Evolutionary conservation across 1,284 basidiomycete genomes (phyloP), one percentile per base, ranked within the genome.

Genomic region (Leccinum pseudoinsigne): DNA sequence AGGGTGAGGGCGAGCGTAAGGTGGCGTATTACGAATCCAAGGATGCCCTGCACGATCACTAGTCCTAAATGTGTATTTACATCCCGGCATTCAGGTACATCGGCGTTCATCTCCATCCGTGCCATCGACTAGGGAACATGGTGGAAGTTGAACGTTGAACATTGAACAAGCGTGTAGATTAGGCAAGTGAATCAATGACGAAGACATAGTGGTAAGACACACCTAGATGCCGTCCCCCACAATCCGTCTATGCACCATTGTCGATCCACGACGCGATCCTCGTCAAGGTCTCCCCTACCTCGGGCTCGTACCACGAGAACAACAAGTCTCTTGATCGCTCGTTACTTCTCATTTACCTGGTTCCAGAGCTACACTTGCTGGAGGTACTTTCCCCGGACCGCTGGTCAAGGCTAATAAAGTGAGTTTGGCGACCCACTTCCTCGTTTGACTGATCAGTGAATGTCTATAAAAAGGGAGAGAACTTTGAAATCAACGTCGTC

Each of bases 41-140:
- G 23, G 86, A 86, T 71, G 81, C 74, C 12, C 62, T 83, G 5
- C 87, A 89, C 66, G 84, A 87, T 65, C 84, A 82, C 64, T 45
- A 55, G 53, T 18, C 1, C 31, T 21, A 38, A 6, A 9, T 40
- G 14, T 40, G 14, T 57, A 40, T 36, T 36, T 55, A 36, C 31
- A 16, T 6, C 45, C 50, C 16, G 5, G 9, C 40, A 42, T 42
- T 14, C 42, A n/a, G 42, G 42, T 42, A 40, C 10, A 51, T 51
- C 47, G 4, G 21, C 6, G 12, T 2, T 23, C 18, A 50, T 50
- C 21, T 50, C 47, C 21, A 23, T 23, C 11, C 7, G 11, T 50
- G 3, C 47, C 18, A 10, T 23, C 8, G 8, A 47, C 34, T 16
- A 9, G 34, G 34, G 45, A 18, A 11, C 45, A 18, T 18, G 45